Base-by-base conservation (phyloP, 2,329 filamentous ascomycete genomes). In the Claviceps cyperi region DNA sequence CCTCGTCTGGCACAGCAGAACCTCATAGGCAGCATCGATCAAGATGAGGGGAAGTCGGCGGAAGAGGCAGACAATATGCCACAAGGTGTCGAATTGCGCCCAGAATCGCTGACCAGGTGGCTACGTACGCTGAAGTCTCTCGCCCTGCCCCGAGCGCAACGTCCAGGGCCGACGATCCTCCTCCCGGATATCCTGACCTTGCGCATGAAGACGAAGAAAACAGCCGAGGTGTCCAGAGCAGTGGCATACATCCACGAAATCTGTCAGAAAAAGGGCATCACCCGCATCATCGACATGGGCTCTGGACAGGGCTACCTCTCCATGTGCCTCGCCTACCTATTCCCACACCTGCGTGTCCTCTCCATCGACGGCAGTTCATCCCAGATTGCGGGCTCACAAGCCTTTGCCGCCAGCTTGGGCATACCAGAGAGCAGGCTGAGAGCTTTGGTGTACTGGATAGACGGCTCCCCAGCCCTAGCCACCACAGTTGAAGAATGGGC, bases 131-230 rank as follows among this genome's bases (percentile, higher is more conserved):
- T 63, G 8, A 55, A 50, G 28, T 55, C 54, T 6, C 57, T 62
- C n/a, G 56, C 59, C 0, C 40, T 63, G 0, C 52, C 57, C 1
- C 59, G 62, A 2, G 43, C 4, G 1, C 60, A 58, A 45, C 57
- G 55, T 11, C 35, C 39, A n/a, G 55, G 54, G 1, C 52, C 52
- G 1, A 43, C 17, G 4, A 36, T 57, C 2, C 5, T 21, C 0
- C 47, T 65, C 0, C 60, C 62, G 0, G 53, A 58, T 9, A 40
- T 52, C 0, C 51, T 65, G 7, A 51, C 50, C 4, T n/a, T 22
- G 2, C 57, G 54, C 13, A 65, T 64, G 62, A 61, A 60, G 15
- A 55, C 59, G 2, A 65, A 65, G 39, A 65, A 65, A 28, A 56
- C 53, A 0, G 57, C 56, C 6, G 62, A 65, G 48, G 59, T 65